A percentile compares a stretch with the other conserved stretches of the same genome.
Conservation (phyloP, 768 basidiomycete species). For the Amanita pallidorosea region DNA sequence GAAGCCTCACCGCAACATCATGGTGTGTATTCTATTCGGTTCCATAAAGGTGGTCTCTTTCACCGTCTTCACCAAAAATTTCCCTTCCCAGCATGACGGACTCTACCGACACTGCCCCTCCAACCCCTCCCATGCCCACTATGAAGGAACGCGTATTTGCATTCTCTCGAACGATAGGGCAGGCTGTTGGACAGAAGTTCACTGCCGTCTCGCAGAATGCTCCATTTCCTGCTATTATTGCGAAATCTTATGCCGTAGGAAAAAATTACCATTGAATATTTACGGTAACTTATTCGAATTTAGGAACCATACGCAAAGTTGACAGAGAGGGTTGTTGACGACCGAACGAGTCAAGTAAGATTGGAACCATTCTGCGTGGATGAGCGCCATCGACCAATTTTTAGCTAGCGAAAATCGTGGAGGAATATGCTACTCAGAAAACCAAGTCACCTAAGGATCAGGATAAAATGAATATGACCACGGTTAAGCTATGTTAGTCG, state of each 20-base stretch:
- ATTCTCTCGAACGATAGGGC: no score
- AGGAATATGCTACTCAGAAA: not conserved
- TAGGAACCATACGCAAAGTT: not conserved
- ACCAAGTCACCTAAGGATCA: not conserved
- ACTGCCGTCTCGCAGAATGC: not conserved
- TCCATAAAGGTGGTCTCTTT: no score
- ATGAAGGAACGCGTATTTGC: no score
- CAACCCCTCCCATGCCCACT: no score
- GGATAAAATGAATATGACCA: conserved; percentile 8
- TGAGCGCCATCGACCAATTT: not conserved
- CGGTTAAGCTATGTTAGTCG: conserved; percentile 8
- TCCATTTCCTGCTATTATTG: not conserved
- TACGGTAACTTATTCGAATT: not conserved
- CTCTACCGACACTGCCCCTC: no score
- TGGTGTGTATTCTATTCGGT: no score
- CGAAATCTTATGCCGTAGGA: not conserved
- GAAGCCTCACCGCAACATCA: no score
- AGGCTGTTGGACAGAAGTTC: not conserved
- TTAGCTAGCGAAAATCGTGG: not conserved
- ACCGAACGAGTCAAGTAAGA: not conserved
- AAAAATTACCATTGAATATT: not conserved
- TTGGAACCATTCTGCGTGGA: not conserved
- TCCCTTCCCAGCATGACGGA: no score
- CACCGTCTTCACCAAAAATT: no score
- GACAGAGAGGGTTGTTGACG: not conserved